Evolutionary conservation across 2,329 filamentous ascomycete species (phyloP), one percentile per base, ranked within the genome.

Genomic region (Colletotrichum eleusines): DNA sequence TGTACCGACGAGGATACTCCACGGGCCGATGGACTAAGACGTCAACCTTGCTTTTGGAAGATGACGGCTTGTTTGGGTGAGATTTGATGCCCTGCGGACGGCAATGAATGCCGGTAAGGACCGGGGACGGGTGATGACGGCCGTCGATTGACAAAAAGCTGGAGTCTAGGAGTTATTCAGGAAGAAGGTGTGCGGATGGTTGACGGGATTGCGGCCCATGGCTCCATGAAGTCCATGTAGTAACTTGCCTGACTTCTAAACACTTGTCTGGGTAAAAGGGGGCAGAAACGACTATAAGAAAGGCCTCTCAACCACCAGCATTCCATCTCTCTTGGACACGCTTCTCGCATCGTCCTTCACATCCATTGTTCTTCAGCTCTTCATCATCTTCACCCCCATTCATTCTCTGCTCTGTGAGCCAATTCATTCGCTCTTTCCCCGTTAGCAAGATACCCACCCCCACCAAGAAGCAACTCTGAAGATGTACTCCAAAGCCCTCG

Each of bases 401-500:
- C 67, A 62, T 48, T 70, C 67, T 70, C 66, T 70, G 67, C 67
- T 70, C 67, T 70, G 67, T 66, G 67, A 70, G 67, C 67, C 61
- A n/a, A 40, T 70, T 48, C 67, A 59, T 71, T 51, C 58, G 42
- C 63, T 71, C 53, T 63, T 63, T 63, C 44, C 44, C 33, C 55
- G 18, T 46, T 31, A 58, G 57, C 35, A 51, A 61, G 8, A n/a
- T 48, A 53, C 44, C 35, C 42, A 35, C 55, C 46, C 50, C 12
- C 31, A 7, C 5, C 35, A 40, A n/a, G 31, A 28, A 31, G 50
- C 18, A 53, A 51, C 42, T 59, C 55, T 35, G 23, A 71, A 62
- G 18, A 71, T 71, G 68, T 68, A 63, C 68, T n/a, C 68, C 68
- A 73, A 72, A 61, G 26, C 76, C 9, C 72, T 74, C 57, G 46